Conservation (phyloP, 768 basidiomycete genomes). For the Lactarius indigo region DNA sequence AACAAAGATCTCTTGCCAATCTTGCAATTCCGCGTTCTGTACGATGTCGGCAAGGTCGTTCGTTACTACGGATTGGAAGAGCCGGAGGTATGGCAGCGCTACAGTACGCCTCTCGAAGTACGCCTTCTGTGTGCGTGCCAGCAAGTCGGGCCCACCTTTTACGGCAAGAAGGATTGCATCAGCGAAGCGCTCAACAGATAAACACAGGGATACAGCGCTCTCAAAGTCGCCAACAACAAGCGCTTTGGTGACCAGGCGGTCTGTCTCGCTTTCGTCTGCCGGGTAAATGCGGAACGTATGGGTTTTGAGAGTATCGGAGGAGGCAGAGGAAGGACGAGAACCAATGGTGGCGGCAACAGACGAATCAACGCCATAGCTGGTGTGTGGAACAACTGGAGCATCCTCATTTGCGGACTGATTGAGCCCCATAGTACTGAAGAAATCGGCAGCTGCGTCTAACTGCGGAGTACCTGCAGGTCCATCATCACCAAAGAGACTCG, state of each 20-base stretch:
- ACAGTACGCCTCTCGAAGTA: constrained; percentile 86
- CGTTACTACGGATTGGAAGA: constrained; percentile 92
- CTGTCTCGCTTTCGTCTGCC: constrained; percentile 78
- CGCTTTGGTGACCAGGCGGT: constrained; percentile 86
- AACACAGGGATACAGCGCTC: constrained; percentile 86
- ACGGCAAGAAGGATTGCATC: constrained; percentile 94
- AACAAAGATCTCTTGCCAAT: constrained; percentile 97
- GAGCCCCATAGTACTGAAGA: constrained; percentile 78
- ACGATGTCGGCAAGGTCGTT: constrained; percentile 92
- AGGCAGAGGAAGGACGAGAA: constrained; percentile 81
- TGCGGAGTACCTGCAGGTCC: constrained; percentile 57
- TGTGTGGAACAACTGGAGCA: constrained; percentile 66
- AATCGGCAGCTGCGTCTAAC: constrained; percentile 69
- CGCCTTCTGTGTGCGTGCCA: constrained; percentile 84
- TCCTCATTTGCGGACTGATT: constrained; percentile 42
- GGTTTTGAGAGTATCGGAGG: constrained; percentile 67
- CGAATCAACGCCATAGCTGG: constrained; percentile 76
- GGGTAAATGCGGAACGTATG: constrained; percentile 92
- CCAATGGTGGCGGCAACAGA: constrained; percentile 94
- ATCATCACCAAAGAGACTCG: constrained; percentile 86
- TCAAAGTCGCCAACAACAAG: constrained; percentile 95
- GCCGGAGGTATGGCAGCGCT: constrained; percentile 79
- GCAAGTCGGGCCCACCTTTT: constrained; percentile 82
- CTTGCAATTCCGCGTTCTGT: constrained; percentile 89
- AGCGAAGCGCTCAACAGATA: constrained; percentile 85